These are phyloP conservation scores for Datura wrightii DNA, from an alignment of 257 asterid species.

Conservation along the genomic window DNA sequence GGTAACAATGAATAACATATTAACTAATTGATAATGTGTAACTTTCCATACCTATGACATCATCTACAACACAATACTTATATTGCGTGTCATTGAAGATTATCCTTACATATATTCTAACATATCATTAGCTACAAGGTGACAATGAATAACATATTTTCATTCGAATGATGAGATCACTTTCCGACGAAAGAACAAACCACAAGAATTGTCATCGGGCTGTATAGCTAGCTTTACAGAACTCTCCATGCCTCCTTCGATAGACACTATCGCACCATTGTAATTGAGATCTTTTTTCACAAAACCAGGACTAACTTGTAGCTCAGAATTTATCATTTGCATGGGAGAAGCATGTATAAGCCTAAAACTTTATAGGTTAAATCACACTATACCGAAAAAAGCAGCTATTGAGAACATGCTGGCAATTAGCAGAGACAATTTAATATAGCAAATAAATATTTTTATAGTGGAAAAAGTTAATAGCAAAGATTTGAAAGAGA, in stretches of 20 bases:
- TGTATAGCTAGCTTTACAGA: conserved; percentile 45
- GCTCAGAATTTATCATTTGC: too few relatives aligned
- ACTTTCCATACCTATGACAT: not conserved
- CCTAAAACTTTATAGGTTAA: too few relatives aligned
- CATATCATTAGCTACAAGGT: not conserved
- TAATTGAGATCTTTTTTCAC: conserved; percentile 47
- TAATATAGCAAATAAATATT: too few relatives aligned
- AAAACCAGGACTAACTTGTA: conserved; percentile 50
- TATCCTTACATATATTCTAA: not conserved
- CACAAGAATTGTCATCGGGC: conserved; percentile 48
- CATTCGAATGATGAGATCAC: conserved; percentile 33
- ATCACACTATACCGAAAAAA: not conserved
- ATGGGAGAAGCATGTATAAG: not conserved
- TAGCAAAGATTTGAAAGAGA: too few relatives aligned
- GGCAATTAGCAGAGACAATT: too few relatives aligned
- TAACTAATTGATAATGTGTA: not conserved
- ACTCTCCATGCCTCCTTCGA: conserved; percentile 46
- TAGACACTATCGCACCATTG: conserved; percentile 36
- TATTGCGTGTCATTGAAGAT: not conserved
- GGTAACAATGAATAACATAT: not conserved
- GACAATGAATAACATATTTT: not conserved
- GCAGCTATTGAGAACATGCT: not conserved
- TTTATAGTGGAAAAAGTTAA: too few relatives aligned
- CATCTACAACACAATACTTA: not conserved
- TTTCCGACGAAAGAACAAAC: conserved; percentile 37